Percentiles rank a stretch among this genome's conserved stretches.
These are phyloP conservation scores for Chaetothyriales sp. DNA, from an alignment of 2,329 filamentous ascomycete species.

Conservation along the genomic window DNA sequence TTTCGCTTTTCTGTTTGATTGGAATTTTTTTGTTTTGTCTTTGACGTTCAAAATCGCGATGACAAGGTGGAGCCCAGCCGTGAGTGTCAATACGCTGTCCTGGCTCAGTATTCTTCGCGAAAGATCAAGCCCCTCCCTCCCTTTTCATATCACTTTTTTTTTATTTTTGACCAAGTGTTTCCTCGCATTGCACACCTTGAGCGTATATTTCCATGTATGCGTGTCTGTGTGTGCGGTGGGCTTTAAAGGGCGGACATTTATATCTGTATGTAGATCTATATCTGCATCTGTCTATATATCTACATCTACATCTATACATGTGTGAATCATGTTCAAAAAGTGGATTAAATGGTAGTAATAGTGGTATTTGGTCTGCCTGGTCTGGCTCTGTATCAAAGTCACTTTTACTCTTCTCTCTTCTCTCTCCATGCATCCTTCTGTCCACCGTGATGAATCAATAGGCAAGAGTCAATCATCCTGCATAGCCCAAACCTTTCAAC, in stretches of 20 bases:
- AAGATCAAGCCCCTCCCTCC: slow-evolving; percentile 25
- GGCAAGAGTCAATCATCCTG: neutral
- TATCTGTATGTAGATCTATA: too few relatives aligned
- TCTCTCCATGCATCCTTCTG: neutral
- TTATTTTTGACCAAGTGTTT: neutral
- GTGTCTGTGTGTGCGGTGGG: too few relatives aligned
- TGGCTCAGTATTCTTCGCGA: slow-evolving; percentile 41
- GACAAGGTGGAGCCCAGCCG: slow-evolving; percentile 40
- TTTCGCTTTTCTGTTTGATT: too few relatives aligned
- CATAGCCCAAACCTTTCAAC: slow-evolving; percentile 48
- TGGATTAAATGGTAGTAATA: too few relatives aligned
- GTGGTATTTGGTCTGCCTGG: neutral
- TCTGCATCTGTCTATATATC: neutral
- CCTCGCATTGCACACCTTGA: neutral
- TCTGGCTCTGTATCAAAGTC: neutral
- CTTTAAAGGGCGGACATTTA: too few relatives aligned
- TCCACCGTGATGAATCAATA: neutral
- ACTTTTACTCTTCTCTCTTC: neutral
- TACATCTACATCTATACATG: too few relatives aligned
- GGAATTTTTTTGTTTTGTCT: too few relatives aligned
- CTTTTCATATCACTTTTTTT: too few relatives aligned
- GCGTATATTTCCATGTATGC: too few relatives aligned
- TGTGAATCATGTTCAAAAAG: too few relatives aligned
- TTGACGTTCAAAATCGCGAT: slow-evolving; percentile 32
- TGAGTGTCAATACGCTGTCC: slow-evolving; percentile 38